Percentiles rank a stretch among this genome's conserved stretches.
Evolutionary conservation across 805 yeast genomes (phyloP).

Genomic region (Wickerhamomyces sydowiorum): DNA sequence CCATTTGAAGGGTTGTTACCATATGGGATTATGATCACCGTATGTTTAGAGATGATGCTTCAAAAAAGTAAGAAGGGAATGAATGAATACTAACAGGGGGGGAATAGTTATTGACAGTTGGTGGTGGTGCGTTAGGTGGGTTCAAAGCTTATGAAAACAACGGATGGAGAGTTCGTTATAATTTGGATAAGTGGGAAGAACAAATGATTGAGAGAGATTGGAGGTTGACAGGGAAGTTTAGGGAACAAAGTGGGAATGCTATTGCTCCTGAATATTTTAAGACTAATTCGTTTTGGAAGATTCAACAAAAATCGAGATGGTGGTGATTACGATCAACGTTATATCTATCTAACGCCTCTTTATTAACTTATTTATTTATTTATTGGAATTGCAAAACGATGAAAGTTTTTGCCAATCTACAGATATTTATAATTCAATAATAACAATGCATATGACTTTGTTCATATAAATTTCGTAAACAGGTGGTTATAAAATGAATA

Average conservation of each 20-base stretch:
- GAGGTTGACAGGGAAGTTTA: slow-evolving; percentile 65
- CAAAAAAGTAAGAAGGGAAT: not conserved
- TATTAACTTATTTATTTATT: slow-evolving; percentile 6
- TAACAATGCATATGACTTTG: no score
- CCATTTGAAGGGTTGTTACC: slow-evolving; percentile 68
- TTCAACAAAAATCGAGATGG: slow-evolving; percentile 16
- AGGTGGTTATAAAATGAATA: no score
- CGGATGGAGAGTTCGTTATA: slow-evolving; percentile 47
- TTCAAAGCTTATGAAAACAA: slow-evolving; percentile 40
- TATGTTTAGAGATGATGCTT: no score
- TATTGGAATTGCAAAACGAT: not conserved
- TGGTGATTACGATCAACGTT: slow-evolving; percentile 20
- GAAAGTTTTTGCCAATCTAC: no score
- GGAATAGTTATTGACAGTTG: slow-evolving; percentile 39
- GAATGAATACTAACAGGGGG: not conserved
- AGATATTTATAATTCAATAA: no score
- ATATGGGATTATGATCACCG: slow-evolving; percentile 50
- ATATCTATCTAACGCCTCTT: slow-evolving; percentile 5
- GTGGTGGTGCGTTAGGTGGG: slow-evolving; percentile 45
- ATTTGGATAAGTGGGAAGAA: slow-evolving; percentile 49
- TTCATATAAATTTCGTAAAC: no score
- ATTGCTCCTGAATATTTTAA: slow-evolving; percentile 75
- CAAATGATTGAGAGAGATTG: slow-evolving; percentile 62
- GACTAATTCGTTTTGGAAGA: slow-evolving; percentile 46
- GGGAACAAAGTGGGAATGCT: slow-evolving; percentile 64